Evolutionary conservation across 2,329 filamentous ascomycete genomes (phyloP).

Genomic region (Parasarocladium wereldwijsianum): DNA sequence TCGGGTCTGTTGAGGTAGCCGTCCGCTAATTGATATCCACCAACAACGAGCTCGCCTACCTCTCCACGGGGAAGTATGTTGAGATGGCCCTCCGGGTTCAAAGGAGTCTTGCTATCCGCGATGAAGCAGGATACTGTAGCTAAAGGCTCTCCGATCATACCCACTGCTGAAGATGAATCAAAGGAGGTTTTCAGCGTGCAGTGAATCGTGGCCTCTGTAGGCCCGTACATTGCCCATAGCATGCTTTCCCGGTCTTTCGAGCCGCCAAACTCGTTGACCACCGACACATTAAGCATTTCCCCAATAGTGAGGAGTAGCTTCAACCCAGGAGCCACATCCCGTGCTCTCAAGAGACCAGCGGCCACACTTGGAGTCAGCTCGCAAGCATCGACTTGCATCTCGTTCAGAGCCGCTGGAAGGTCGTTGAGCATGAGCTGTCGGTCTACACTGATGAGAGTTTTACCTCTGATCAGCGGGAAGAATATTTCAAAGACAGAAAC

Average conservation of each 20-base stretch:
- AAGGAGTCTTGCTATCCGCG: conserved; percentile 27
- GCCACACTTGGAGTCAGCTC: conserved; percentile 84
- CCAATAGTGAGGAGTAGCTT: conserved; percentile 72
- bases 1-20: conserved; percentile 5
- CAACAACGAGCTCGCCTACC: conserved; percentile 29
- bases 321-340: conserved; percentile 51
- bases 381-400: conserved; percentile 61
- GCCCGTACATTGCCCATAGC: conserved; percentile 87
- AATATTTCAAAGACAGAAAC: conserved; percentile 94
- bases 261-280: conserved; percentile 68
- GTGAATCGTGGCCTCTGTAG: conserved; percentile 84
- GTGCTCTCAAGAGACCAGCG: conserved; percentile 56
- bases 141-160: conserved; percentile 64
- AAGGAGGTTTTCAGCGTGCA: conserved; percentile 61
- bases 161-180: conserved; percentile 36
- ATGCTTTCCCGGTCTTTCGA: conserved; percentile 38
- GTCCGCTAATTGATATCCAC: conserved; percentile 2
- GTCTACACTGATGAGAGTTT: conserved; percentile 58
- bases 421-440: conserved; percentile 60
- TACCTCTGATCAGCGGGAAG: conserved; percentile 63
- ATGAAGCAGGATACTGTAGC: conserved; percentile 71
- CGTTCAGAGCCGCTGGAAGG: conserved; percentile 50
- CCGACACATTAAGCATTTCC: conserved; percentile 72
- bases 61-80: conserved; percentile 49
- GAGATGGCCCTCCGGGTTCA: conserved; percentile 16